Base-by-base conservation (phyloP, 2,329 filamentous ascomycete genomes). In the Sporothrix brunneoviolacea region DNA sequence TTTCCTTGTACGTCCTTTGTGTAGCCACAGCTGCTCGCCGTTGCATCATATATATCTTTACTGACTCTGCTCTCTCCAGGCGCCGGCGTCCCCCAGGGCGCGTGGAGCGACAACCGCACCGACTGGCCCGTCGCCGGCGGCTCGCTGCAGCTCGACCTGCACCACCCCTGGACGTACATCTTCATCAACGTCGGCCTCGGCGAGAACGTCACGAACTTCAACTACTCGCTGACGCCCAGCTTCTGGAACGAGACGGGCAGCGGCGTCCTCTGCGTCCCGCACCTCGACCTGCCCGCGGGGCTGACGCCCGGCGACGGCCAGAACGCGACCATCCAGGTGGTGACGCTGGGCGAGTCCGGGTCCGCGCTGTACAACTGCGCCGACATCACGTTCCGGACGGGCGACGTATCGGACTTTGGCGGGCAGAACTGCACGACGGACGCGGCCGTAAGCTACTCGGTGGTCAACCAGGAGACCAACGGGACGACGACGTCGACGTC, bases 291-390 rank as follows among this genome's bases (percentile, higher is more conserved):
- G 4, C 80, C 81, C 6, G 59, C 62, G 16, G 69, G 68, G 6
- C 56, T 79, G 21, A 71, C 71, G 43, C 65, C 83, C 33, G 64
- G 63, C 21, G 80, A 86, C 33, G 86, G 85, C 37, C 74, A 76
- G 56, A 72, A 77, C 42, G 85, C 76, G 13, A 84, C 79, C 28
- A 69, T 90, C 50, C 86, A 89, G 68, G 79, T 90, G 46, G 75
- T 88, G 32, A 83, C 80, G 4, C 71, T 80, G 41, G 81, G 79
- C 24, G 71, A 77, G 19, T 70, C 69, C 4, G 76, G 72, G 18
- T 74, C 72, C 35, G 81, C 84, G 15, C 68, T 90, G 28, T 90
- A 88, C 67, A 86, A 83, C 66, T 91, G 86, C 65, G 83, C 85
- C 61, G 86, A 91, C 59, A 79, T 90, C 57, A 82, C 78, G 22